Conservation (phyloP, 441 rosid species). For the Eutrema salsugineum region DNA sequence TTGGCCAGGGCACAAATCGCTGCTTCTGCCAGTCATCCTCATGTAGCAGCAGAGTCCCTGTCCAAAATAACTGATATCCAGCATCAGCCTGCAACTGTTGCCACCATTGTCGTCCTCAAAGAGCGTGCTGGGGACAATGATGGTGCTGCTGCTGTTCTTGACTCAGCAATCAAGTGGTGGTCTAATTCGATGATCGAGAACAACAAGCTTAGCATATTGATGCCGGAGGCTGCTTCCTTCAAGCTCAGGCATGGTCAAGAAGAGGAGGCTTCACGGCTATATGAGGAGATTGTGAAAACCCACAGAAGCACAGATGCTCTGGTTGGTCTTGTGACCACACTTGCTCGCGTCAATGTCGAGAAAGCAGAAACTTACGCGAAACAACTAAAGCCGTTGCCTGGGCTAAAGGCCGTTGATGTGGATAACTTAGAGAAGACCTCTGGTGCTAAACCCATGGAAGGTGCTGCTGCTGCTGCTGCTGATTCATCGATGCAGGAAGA, state of each 20-base stretch:
- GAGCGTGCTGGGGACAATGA: slow-evolving; percentile 88
- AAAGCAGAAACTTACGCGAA: slow-evolving; percentile 87
- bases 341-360: slow-evolving; percentile 68
- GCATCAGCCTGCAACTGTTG: slow-evolving; percentile 87
- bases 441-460: slow-evolving; percentile 76
- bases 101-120: slow-evolving; percentile 82
- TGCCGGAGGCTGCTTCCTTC: slow-evolving; percentile 94
- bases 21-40: slow-evolving; percentile 78
- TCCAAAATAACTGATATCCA: slow-evolving; percentile 71
- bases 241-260: slow-evolving; percentile 82
- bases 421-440: slow-evolving; percentile 81
- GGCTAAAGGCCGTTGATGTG: slow-evolving; percentile 69
- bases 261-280: slow-evolving; percentile 77
- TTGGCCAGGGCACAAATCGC: slow-evolving; percentile 92
- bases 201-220: slow-evolving; percentile 57
- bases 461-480: slow-evolving; percentile 29
- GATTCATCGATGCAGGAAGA: slow-evolving; percentile 45
- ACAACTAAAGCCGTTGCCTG: slow-evolving; percentile 72
- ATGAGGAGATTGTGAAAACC: slow-evolving; percentile 75
- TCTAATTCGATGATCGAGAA: slow-evolving; percentile 82
- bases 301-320: slow-evolving; percentile 68
- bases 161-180: slow-evolving; percentile 88
- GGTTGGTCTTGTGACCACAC: slow-evolving; percentile 79
- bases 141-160: slow-evolving; percentile 69
- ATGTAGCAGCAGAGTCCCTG: slow-evolving; percentile 77